These are phyloP conservation scores for Diplodia mutila DNA, from an alignment of 2,329 filamentous ascomycete species.

Conservation along the genomic window DNA sequence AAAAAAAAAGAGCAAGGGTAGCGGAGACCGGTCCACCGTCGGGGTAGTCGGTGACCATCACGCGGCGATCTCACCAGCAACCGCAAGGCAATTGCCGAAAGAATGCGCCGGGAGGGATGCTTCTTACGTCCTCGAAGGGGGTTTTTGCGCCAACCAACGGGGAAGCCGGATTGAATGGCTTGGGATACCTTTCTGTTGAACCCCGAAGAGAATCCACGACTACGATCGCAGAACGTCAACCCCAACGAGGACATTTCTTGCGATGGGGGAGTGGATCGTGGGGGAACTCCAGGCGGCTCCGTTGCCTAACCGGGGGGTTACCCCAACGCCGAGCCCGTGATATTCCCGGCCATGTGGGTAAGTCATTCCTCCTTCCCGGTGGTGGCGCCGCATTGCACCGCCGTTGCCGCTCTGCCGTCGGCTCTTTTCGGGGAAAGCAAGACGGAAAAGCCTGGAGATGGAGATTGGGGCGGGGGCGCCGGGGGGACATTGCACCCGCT, in stretches of 20 bases:
- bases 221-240: too few relatives aligned
- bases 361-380: neutral
- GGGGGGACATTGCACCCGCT: too few relatives aligned
- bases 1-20: neutral
- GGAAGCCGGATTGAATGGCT: too few relatives aligned
- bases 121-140: neutral
- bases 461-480: neutral
- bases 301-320: neutral
- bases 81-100: conserved; percentile 1
- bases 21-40: neutral
- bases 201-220: too few relatives aligned
- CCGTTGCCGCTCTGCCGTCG: neutral
- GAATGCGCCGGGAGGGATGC: neutral
- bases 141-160: too few relatives aligned
- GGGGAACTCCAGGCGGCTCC: conserved; percentile 11
- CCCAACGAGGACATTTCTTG: too few relatives aligned
- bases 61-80: conserved; percentile 1
- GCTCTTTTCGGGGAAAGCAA: neutral
- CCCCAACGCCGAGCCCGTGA: neutral
- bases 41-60: neutral
- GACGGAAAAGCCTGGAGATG: neutral
- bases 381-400: neutral
- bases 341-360: neutral
- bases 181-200: too few relatives aligned
- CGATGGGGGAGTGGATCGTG: neutral